These are phyloP conservation scores for Vitis cinerea DNA, from an alignment of 164 flowering plant species.

Conservation along the genomic window DNA sequence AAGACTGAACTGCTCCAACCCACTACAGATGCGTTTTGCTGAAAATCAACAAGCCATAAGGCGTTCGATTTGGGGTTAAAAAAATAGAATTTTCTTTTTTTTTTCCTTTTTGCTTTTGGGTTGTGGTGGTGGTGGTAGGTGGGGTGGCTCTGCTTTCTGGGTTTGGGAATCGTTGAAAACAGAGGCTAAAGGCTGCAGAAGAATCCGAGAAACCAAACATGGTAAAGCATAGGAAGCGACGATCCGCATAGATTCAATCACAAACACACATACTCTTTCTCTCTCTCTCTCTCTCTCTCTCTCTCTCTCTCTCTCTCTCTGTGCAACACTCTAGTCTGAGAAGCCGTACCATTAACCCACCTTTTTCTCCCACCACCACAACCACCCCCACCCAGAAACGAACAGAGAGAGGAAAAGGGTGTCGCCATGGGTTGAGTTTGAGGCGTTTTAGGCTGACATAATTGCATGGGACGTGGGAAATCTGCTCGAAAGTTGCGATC, in stretches of 20 bases:
- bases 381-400: conserved; percentile 6
- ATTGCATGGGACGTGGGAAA: conserved; percentile 8
- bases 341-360: conserved; percentile 3
- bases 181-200: conserved; percentile 25
- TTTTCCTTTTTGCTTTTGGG: too few species aligned
- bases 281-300: conserved; percentile 2
- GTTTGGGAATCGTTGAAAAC: conserved; percentile 23
- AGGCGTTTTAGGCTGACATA: neutral
- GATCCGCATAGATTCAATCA: conserved; percentile 9
- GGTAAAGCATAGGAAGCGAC: conserved; percentile 29
- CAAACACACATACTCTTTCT: neutral
- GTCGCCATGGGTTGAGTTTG: too few species aligned
- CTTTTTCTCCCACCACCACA: neutral
- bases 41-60: too few species aligned
- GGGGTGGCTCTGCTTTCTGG: conserved; percentile 13
- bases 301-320: conserved; percentile 10
- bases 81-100: too few species aligned
- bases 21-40: too few species aligned
- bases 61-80: too few species aligned
- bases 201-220: conserved; percentile 28
- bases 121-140: neutral
- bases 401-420: conserved; percentile 1
- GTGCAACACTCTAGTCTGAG: neutral
- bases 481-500: neutral
- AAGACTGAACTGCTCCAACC: too few species aligned